A percentile compares a stretch with the other conserved stretches of the same genome.
phyloP scores from a whole-genome alignment of 2,329 filamentous ascomycete genomes.

The Lomentospora prolificans region DNA sequence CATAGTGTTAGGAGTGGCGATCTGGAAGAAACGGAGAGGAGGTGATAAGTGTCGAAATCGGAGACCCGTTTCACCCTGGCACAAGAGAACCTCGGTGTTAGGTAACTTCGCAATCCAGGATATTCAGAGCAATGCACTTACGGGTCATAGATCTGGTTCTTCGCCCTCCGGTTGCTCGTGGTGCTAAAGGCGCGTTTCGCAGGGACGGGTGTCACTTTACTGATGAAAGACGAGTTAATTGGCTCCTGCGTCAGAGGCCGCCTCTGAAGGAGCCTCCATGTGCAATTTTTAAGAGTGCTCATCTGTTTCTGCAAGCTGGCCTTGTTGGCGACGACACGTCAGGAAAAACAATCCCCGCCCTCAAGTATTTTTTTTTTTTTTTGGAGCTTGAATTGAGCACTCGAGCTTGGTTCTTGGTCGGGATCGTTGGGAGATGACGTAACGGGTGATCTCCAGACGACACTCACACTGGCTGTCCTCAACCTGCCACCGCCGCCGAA shows the following conservation, averaged over 20 bases:
- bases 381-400: background rate
- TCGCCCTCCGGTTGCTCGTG: slow-evolving; percentile 13
- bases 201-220: background rate
- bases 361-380: background rate
- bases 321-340: too few relatives aligned
- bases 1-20: slow-evolving; percentile 50
- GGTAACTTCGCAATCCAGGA: slow-evolving; percentile 16
- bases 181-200: slow-evolving; percentile 3
- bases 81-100: slow-evolving; percentile 6
- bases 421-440: background rate
- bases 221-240: background rate
- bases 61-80: slow-evolving; percentile 42
- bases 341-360: too few relatives aligned
- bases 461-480: too few relatives aligned
- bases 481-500: background rate
- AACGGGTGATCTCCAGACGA: background rate
- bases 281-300: background rate
- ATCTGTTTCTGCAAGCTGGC: background rate
- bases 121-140: slow-evolving; percentile 14
- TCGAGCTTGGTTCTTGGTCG: too few relatives aligned
- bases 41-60: slow-evolving; percentile 45
- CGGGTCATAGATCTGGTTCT: slow-evolving; percentile 26
- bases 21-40: slow-evolving; percentile 42
- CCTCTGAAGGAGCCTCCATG: background rate
- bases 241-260: background rate